Evolutionary conservation across 768 basidiomycete species (phyloP), one percentile per base, ranked within the genome.

Genomic region (Clathrus columnatus): DNA sequence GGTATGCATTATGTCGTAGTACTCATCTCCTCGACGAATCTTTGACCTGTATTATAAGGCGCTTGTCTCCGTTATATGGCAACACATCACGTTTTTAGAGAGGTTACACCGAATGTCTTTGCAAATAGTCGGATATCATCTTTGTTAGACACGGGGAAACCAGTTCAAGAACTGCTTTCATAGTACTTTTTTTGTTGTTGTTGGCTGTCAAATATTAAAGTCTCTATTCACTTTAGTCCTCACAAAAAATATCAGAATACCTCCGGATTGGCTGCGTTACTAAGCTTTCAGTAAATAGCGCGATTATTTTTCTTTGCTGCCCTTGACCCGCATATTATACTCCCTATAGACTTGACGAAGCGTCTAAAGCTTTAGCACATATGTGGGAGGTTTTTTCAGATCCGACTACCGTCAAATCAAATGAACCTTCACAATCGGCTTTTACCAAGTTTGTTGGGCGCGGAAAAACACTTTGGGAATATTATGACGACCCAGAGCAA

Each of bases 41-140:
- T n/a, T n/a, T 48, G 14, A 24, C 27, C 10, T 21, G n/a, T 21
- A 10, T 43, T 16, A 6, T 17, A 47, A 67, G 66, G 60, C 11
- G 63, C 69, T 26, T 55, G 66, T n/a, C 48, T 70, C 18, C 63
- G 68, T 16, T 54, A 63, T 17, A 59, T 70, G 5, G 61, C 66
- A 11, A 63, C 67, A 1, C 59, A 62, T 21, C 67, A 70, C 51
- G 63, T 69, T 46, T 68, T 67, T 55, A 54, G 51, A 5, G 69
- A 70, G 52, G 62, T 70, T 5, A 50, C 63, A 0, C 68, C 68
- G n/a, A 60, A 68, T 28, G 63, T 67, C 2, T 69, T 65, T 44
- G 59, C 62, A 1, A 59, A 65, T 56, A 69, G 64, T 51, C 62
- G 64, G 1, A 30, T 67, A 24, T 69, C 49, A 1, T 57, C 50